Base-by-base conservation (phyloP, 208 protist species). In the Trypanosoma mega region DNA sequence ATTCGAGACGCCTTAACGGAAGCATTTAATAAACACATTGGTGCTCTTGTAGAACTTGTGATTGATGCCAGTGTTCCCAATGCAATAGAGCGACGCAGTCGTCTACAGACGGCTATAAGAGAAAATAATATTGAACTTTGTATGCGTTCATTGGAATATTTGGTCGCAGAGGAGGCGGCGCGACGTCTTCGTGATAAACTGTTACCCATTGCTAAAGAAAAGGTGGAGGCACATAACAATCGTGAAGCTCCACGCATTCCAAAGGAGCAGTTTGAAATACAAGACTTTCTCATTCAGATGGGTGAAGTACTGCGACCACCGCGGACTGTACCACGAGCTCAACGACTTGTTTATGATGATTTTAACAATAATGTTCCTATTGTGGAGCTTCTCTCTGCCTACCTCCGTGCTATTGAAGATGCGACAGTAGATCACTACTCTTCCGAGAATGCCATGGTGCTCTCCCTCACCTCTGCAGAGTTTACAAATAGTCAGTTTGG, bases 281-380 rank as follows among this genome's bases (percentile, higher is more conserved):
- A 52, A 12, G 66, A 80, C 16, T 71, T 92, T 36, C 57, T 93
- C 2, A 48, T 60, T 20, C 68, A 86, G 12, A 84, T 99, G 37
- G 96, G 97, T 16, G 92, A 98, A 33, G 44, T 76, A 21, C 75
- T 99, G 23, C 78, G 95, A 36, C 96, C 98, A 31, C 68, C 75
- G 14, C 89, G 92, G 31, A 88, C 80, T 50, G 75, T 98, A 36
- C 68, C 84, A n/a, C 61, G 76, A 1, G 56, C 81, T 33, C 97
- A 99, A 59, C 77, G 80, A 29, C 62, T 78, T n/a, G 89, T 98
- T 8, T 99, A 98, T 78, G 79, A 90, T 23, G 92, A 98, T 48
- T 99, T 98, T 68, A 83, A 72, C 49, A 91, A 84, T 61, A 76
- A 82, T 41, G 52, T 90, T 24, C 90, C 92, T 18, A 83, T 78